Percentiles rank a stretch among this genome's conserved stretches.
Conservation (phyloP, 2,329 filamentous ascomycete species). For the Alternaria longipes region DNA sequence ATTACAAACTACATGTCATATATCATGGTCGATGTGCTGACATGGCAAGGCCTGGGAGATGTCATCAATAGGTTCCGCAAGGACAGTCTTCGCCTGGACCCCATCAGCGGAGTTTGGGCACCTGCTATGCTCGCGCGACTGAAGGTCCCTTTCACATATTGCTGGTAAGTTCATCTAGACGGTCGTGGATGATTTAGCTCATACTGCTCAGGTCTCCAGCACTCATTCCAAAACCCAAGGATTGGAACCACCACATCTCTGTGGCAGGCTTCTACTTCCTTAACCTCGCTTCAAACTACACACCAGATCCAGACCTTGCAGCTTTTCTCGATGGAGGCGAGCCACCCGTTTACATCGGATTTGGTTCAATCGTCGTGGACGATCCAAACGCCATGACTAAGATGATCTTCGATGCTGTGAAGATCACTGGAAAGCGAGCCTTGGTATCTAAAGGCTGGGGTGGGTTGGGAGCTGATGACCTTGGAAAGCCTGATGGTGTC, state of each 20-base stretch:
- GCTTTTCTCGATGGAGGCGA: conserved; percentile 52
- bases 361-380: conserved; percentile 55
- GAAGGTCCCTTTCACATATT: conserved; percentile 86
- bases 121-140: conserved; percentile 80
- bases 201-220: conserved; percentile 46
- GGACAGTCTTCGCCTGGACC: conserved; percentile 76
- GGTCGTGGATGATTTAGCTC: neutral
- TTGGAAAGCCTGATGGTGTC: conserved; percentile 74
- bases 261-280: conserved; percentile 55
- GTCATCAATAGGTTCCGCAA: conserved; percentile 88
- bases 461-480: conserved; percentile 74
- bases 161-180: conserved; percentile 66
- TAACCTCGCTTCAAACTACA: conserved; percentile 51
- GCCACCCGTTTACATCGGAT: conserved; percentile 54
- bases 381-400: conserved; percentile 54
- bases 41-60: conserved; percentile 91
- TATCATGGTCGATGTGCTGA: conserved; percentile 86
- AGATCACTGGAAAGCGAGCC: conserved; percentile 73
- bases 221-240: conserved; percentile 57
- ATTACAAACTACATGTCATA: conserved; percentile 86
- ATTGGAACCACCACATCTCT: conserved; percentile 55
- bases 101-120: conserved; percentile 81
- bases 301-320: conserved; percentile 51
- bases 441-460: conserved; percentile 91
- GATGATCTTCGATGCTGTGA: conserved; percentile 54